Evolutionary conservation across 768 basidiomycete species (phyloP).

Genomic region (Lentinula aciculospora): DNA sequence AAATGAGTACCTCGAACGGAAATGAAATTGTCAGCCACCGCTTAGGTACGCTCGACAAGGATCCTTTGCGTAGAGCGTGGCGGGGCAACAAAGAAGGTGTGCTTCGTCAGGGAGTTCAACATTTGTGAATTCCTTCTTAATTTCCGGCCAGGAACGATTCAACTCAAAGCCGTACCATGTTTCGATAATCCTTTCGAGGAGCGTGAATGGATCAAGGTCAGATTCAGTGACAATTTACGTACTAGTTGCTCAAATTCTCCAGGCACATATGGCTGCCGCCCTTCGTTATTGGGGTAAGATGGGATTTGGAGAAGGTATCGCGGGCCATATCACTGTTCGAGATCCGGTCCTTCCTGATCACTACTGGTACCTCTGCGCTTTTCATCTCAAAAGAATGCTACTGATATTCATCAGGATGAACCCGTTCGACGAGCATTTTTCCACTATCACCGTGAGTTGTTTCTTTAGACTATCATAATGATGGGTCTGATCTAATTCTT

Average conservation of each 20-base stretch:
- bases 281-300: conserved; percentile 19
- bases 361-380: conserved; percentile 16
- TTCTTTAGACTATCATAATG: neutral
- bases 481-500: neutral
- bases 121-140: too few species aligned
- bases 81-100: conserved; percentile 10
- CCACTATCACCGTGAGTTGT: conserved; percentile 17
- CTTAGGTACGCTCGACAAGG: neutral
- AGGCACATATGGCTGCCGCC: conserved; percentile 21
- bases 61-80: conserved; percentile 10
- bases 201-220: conserved; percentile 22
- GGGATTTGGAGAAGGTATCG: conserved; percentile 20
- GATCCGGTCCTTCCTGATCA: conserved; percentile 20
- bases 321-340: conserved; percentile 19
- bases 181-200: conserved; percentile 19
- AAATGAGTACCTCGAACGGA: neutral
- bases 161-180: conserved; percentile 15
- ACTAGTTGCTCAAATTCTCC: neutral
- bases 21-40: conserved; percentile 1
- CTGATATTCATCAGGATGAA: conserved; percentile 17
- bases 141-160: conserved; percentile 11
- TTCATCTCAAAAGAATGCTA: neutral
- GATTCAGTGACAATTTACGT: neutral
- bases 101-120: neutral
- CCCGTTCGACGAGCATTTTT: conserved; percentile 21